These are phyloP conservation scores for Microthlaspi erraticum DNA, from an alignment of 345 rosid genomes.

Conservation along the genomic window DNA sequence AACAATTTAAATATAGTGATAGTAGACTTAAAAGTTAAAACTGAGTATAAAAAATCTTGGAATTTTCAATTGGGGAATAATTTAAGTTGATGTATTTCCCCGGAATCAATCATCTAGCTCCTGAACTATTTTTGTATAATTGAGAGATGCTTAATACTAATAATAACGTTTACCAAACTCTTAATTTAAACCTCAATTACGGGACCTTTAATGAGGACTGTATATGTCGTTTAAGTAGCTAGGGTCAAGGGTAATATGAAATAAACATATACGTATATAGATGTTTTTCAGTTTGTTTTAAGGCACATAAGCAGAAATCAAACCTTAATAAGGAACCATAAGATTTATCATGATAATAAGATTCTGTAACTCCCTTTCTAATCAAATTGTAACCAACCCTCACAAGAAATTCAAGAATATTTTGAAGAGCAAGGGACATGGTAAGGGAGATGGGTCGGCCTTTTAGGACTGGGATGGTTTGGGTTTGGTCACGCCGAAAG, in stretches of 20 bases:
- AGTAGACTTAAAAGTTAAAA: slow-evolving; percentile 7
- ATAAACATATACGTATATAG: too few relatives aligned
- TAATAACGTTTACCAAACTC: slow-evolving; percentile 16
- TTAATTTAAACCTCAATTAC: background rate
- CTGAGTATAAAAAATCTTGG: slow-evolving; percentile 3
- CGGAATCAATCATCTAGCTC: slow-evolving; percentile 24
- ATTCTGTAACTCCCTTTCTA: too few relatives aligned
- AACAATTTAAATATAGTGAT: background rate
- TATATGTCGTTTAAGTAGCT: background rate
- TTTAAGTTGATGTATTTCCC: slow-evolving; percentile 35
- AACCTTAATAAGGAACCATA: too few relatives aligned
- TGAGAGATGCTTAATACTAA: too few relatives aligned
- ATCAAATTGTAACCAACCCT: too few relatives aligned
- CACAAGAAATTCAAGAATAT: too few relatives aligned
- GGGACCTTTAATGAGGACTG: background rate
- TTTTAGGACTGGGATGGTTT: too few relatives aligned
- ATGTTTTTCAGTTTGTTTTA: background rate
- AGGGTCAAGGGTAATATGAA: background rate
- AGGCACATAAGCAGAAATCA: background rate
- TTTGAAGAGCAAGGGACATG: too few relatives aligned
- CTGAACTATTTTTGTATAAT: too few relatives aligned
- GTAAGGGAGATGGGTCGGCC: too few relatives aligned
- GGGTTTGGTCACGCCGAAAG: too few relatives aligned
- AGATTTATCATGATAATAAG: too few relatives aligned
- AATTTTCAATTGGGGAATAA: slow-evolving; percentile 24